phyloP scores from a whole-genome alignment of 1,139 yeast genomes.

The Magnusiomyces fungicola region DNA sequence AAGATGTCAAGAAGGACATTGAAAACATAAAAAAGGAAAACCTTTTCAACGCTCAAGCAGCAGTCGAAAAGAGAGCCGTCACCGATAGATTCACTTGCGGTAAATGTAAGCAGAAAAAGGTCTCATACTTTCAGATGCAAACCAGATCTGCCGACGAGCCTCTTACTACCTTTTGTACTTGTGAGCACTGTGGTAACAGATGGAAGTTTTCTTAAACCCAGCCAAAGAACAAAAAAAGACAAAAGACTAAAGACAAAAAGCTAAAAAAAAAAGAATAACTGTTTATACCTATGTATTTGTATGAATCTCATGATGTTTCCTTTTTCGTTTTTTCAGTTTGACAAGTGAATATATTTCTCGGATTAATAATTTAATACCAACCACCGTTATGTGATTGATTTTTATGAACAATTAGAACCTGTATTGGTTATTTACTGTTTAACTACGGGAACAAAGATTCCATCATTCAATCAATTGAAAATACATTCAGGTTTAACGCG shows the following conservation, averaged over 20 bases:
- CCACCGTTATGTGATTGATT: too few species aligned
- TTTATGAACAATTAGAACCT: too few species aligned
- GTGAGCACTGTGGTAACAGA: slow-evolving; percentile 95
- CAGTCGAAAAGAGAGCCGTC: slow-evolving; percentile 92
- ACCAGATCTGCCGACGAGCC: slow-evolving; percentile 99
- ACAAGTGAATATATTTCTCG: too few species aligned
- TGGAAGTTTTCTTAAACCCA: slow-evolving; percentile 61
- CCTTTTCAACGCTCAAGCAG: slow-evolving; percentile 94
- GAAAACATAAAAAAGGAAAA: slow-evolving; percentile 83
- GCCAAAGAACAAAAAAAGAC: background rate
- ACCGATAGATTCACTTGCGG: slow-evolving; percentile 97
- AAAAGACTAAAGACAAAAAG: background rate
- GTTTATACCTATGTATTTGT: too few species aligned
- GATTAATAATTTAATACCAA: too few species aligned
- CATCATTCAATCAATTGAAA: too few species aligned
- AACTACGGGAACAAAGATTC: too few species aligned
- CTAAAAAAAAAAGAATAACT: background rate
- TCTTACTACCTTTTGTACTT: slow-evolving; percentile 92
- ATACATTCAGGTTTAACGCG: too few species aligned
- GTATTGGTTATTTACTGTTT: too few species aligned
- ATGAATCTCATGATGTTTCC: background rate
- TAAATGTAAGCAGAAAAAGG: slow-evolving; percentile 94
- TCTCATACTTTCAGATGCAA: slow-evolving; percentile 94
- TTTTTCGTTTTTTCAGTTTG: background rate
- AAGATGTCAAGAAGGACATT: slow-evolving; percentile 75